Percentiles rank a stretch among this genome's conserved stretches.
Evolutionary conservation across 2,329 filamentous ascomycete genomes (phyloP).

Genomic region (Penicillium sp.): DNA sequence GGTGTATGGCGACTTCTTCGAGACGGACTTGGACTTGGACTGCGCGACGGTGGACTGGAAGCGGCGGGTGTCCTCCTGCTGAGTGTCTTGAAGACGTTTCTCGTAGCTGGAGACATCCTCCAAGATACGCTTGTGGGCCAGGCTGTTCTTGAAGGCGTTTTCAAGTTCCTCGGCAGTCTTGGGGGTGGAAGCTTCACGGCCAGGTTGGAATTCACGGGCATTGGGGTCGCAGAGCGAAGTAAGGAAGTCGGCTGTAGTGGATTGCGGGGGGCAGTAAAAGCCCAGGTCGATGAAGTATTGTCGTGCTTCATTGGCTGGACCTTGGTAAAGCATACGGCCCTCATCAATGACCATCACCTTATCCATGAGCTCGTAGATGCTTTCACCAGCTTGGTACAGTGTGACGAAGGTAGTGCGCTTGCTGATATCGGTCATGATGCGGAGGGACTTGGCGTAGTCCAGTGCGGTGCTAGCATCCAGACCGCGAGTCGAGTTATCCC

Average conservation of each 20-base stretch:
- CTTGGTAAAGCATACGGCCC: slow-evolving; percentile 67
- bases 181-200: slow-evolving; percentile 64
- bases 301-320: slow-evolving; percentile 58
- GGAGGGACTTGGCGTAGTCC: slow-evolving; percentile 68
- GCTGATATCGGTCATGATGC: slow-evolving; percentile 72
- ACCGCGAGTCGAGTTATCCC: slow-evolving; percentile 80
- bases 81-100: slow-evolving; percentile 53
- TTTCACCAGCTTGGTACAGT: slow-evolving; percentile 68
- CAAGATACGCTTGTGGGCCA: slow-evolving; percentile 59
- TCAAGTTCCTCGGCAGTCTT: slow-evolving; percentile 68
- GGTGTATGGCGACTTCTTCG: slow-evolving; percentile 71
- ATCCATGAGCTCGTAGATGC: slow-evolving; percentile 71
- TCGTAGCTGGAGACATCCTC: slow-evolving; percentile 63
- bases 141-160: slow-evolving; percentile 62
- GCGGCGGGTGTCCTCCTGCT: slow-evolving; percentile 59
- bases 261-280: slow-evolving; percentile 57
- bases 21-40: slow-evolving; percentile 62
- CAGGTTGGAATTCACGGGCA: slow-evolving; percentile 65
- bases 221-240: slow-evolving; percentile 72
- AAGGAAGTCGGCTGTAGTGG: slow-evolving; percentile 73
- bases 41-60: slow-evolving; percentile 66
- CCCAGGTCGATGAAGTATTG: slow-evolving; percentile 66
- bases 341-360: slow-evolving; percentile 76
- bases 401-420: slow-evolving; percentile 69
- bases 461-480: slow-evolving; percentile 75